phyloP scores from a whole-genome alignment of 1,139 yeast genomes.

The Meyerozyma guilliermondii region DNA sequence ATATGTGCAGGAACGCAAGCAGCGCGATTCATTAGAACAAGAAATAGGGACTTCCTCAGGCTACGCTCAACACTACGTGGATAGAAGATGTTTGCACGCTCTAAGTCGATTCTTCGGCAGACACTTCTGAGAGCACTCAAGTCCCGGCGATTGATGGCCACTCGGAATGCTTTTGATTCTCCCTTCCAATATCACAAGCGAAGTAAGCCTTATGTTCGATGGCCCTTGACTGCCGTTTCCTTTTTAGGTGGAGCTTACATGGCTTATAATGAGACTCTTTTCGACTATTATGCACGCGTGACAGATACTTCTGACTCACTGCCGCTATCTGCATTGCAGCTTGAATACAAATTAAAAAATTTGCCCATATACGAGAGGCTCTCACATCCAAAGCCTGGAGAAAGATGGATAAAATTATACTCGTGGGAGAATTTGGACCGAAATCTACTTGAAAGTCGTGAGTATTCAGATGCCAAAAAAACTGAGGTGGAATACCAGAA shows the following conservation, averaged over 20 bases:
- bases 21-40: too few species aligned
- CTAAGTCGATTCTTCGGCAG: too few species aligned
- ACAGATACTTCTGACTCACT: conserved; percentile 13
- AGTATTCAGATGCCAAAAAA: conserved; percentile 10
- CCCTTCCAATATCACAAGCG: conserved; percentile 29
- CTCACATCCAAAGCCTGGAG: conserved; percentile 30
- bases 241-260: conserved; percentile 24
- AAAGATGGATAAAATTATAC: conserved; percentile 40
- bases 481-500: conserved; percentile 29
- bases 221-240: conserved; percentile 28
- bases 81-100: too few species aligned
- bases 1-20: too few species aligned
- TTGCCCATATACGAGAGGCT: conserved; percentile 51
- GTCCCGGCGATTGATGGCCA: conserved; percentile 14
- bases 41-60: too few species aligned
- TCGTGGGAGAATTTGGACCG: conserved; percentile 61
- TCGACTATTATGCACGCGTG: conserved; percentile 27
- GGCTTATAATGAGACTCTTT: conserved; percentile 32
- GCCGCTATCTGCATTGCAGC: conserved; percentile 11
- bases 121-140: not conserved
- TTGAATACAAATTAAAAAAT: conserved; percentile 45
- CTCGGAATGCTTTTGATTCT: conserved; percentile 29
- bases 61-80: too few species aligned
- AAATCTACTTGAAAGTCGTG: conserved; percentile 30
- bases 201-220: conserved; percentile 24